Evolutionary conservation across 768 basidiomycete species (phyloP).

Genomic region (Crepidotus variabilis): DNA sequence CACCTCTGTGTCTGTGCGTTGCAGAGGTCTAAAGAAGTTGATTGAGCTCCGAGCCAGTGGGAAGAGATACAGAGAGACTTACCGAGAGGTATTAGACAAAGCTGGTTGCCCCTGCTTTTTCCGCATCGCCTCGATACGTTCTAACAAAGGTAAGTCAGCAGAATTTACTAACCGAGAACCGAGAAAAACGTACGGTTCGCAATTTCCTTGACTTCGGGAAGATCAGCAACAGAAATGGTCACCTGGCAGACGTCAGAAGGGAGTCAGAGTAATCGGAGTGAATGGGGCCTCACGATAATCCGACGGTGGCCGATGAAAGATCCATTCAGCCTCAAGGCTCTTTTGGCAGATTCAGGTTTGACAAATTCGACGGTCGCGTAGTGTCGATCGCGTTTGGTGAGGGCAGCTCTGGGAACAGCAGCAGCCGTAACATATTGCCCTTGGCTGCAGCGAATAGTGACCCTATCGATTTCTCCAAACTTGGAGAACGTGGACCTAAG

Average conservation of each 20-base stretch:
- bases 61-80: not conserved
- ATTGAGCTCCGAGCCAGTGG: constrained; percentile 2
- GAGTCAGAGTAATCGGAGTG: not conserved
- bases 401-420: constrained; percentile 14
- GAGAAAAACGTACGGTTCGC: constrained; percentile 18
- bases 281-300: constrained; percentile 35
- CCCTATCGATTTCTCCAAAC: constrained; percentile 28
- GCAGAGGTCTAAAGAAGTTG: constrained; percentile 15
- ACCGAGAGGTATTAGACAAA: too few relatives aligned
- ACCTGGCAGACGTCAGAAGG: constrained; percentile 24
- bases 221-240: constrained; percentile 28
- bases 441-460: constrained; percentile 37
- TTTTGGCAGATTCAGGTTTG: constrained; percentile 28
- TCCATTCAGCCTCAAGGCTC: constrained; percentile 40
- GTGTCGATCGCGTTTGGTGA: constrained; percentile 31
- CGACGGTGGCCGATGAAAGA: constrained; percentile 29
- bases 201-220: constrained; percentile 36
- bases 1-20: constrained; percentile 17
- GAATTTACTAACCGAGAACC: not conserved
- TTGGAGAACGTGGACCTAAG: constrained; percentile 29
- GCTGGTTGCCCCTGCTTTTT: too few relatives aligned
- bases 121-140: not conserved
- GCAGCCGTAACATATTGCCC: constrained; percentile 30
- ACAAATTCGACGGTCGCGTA: constrained; percentile 52
- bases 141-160: not conserved